These are phyloP conservation scores for Taiozyma sp. DNA, from an alignment of 1,139 yeast species.

Conservation along the genomic window DNA sequence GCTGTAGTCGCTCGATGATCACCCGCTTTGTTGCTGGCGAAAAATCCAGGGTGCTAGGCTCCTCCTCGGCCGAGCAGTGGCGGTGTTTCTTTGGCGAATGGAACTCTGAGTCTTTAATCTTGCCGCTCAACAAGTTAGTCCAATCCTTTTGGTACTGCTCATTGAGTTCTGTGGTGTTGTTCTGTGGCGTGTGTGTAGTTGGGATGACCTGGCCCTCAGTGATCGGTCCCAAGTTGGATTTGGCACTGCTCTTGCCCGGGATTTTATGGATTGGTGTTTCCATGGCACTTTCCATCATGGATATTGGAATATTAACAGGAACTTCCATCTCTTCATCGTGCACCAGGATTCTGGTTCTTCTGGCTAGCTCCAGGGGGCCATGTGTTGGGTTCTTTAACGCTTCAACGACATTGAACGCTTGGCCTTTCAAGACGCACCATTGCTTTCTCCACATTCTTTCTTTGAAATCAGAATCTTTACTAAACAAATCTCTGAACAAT, in stretches of 20 bases:
- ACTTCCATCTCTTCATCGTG: conserved; percentile 61
- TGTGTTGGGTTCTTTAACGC: conserved; percentile 51
- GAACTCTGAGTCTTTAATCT: conserved; percentile 21
- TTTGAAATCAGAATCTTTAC: conserved; percentile 57
- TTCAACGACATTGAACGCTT: conserved; percentile 73
- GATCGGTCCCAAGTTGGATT: conserved; percentile 1
- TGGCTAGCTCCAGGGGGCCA: conserved; percentile 65
- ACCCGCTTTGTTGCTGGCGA: conserved; percentile 35
- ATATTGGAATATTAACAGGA: conserved; percentile 38
- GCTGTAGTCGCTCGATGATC: conserved; percentile 58
- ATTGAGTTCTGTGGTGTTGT: neutral
- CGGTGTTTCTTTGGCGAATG: conserved; percentile 5
- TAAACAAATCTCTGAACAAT: conserved; percentile 44
- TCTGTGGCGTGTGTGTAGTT: neutral
- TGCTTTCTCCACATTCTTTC: conserved; percentile 67
- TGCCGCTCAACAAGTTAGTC: conserved; percentile 26
- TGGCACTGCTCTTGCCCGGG: neutral
- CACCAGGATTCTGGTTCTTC: conserved; percentile 53
- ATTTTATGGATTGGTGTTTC: conserved; percentile 24
- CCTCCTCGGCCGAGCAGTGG: conserved; percentile 3
- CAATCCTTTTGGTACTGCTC: conserved; percentile 24
- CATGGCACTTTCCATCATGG: conserved; percentile 30
- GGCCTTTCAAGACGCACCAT: conserved; percentile 71
- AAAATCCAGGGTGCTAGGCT: conserved; percentile 5
- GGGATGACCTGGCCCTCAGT: neutral